phyloP scores from a whole-genome alignment of 179 eudicot species.

The Vitellaria paradoxa region DNA sequence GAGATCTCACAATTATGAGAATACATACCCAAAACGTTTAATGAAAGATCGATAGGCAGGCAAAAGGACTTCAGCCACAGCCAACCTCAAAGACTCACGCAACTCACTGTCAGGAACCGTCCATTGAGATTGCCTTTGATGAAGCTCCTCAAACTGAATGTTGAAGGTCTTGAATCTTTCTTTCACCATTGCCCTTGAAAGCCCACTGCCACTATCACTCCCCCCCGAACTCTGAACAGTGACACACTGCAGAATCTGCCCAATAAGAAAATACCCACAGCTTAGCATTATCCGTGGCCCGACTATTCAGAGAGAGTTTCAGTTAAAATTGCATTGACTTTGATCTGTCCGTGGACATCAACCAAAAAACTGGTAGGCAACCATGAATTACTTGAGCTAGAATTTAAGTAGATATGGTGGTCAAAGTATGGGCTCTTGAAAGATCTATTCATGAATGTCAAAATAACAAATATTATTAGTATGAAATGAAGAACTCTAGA shows the following conservation, averaged over 20 bases:
- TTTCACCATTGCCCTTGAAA: constrained; percentile 68
- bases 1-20: background rate
- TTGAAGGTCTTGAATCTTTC: constrained; percentile 87
- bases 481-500: background rate
- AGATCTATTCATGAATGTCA: background rate
- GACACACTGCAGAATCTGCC: constrained; percentile 78
- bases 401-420: background rate
- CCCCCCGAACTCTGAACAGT: constrained; percentile 39
- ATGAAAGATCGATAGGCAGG: constrained; percentile 84
- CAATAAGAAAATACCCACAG: background rate
- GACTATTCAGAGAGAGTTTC: background rate
- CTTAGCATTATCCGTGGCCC: background rate
- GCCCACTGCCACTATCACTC: constrained; percentile 31
- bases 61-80: constrained; percentile 90
- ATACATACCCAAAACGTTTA: constrained; percentile 66
- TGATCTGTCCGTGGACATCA: background rate
- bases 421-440: background rate
- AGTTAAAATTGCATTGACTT: too few relatives aligned
- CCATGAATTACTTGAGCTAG: background rate
- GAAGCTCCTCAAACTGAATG: constrained; percentile 76
- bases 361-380: background rate
- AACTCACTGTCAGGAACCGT: constrained; percentile 90
- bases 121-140: constrained; percentile 95
- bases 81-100: constrained; percentile 80
- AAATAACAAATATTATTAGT: background rate